Base-by-base conservation (phyloP, 345 rosid species). In the Rhodamnia rubescens region DNA sequence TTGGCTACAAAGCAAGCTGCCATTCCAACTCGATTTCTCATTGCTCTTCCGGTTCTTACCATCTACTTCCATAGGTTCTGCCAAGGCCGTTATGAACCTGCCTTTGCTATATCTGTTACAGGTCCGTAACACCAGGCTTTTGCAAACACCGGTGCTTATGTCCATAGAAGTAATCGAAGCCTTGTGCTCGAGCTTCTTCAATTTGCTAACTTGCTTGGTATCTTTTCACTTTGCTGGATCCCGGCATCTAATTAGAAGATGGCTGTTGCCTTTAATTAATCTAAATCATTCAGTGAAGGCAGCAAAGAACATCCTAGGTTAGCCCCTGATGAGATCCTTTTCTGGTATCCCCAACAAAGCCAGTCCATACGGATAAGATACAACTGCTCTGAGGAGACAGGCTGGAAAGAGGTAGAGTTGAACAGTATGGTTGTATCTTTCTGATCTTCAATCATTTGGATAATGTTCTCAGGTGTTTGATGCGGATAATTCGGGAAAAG, bases 31-130 rank as follows among this genome's bases (percentile, higher is more conserved):
- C 99, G 97, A 12, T 89, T 95, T 86, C 94, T 96, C 82, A 84
- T 95, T 29, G 97, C 87, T 82, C 96, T 96, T 69, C 94, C 94
- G 1, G 86, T 96, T 32, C 93, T 95, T 87, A 95, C 97, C 8
- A 90, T 95, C 36, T 91, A 89, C 90, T 96, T 95, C 88, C 88
- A 93, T 85, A 89, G 84, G 42, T 92, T 89, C 89, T 93, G 97
- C 91, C 90, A 94, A 89, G 97, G 91, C 85, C 95, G 98, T 42
- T 94, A 85, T 83, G 96, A 96, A 85, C 89, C 98, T n/a, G 98
- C 99, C 8, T 96, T 96, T 88, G 40, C 90, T 21, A 83, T 90
- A 91, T 82, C 99, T 98, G 27, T 88, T 96, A 85, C 92, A 96
- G 98, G 96, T 95, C 42, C n/a, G 90, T 10, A 56, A 56, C 26